Evolutionary conservation across 2,329 filamentous ascomycete genomes (phyloP).

Genomic region (Lecanicillium sp.): DNA sequence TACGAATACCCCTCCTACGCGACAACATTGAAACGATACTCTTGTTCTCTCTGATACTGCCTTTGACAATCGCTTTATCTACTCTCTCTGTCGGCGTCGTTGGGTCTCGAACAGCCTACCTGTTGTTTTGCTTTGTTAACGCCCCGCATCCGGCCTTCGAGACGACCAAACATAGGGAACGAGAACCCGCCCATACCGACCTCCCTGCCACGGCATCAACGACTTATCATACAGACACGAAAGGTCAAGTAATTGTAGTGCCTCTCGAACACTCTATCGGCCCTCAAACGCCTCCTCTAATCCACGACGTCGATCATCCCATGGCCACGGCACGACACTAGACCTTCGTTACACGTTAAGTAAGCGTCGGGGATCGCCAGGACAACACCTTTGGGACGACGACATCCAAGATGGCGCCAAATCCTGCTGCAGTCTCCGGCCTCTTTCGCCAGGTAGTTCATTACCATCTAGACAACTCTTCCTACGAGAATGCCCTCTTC

Average conservation of each 20-base stretch:
- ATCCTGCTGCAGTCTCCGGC: conserved; percentile 38
- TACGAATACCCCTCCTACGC: too few relatives aligned
- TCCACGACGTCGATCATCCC: not conserved
- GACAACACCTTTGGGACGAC: conserved; percentile 1
- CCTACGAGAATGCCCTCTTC: conserved; percentile 85
- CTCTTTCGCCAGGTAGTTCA: conserved; percentile 52
- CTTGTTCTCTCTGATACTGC: too few relatives aligned
- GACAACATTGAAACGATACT: too few relatives aligned
- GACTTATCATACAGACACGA: too few relatives aligned
- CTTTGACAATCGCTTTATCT: too few relatives aligned
- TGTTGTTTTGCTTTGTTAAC: conserved; percentile 5
- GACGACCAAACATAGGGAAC: not conserved
- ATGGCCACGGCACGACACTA: conserved; percentile 6
- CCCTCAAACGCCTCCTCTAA: too few relatives aligned
- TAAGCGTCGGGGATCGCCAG: not conserved
- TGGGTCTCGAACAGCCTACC: too few relatives aligned
- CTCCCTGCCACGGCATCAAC: too few relatives aligned
- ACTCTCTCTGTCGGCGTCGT: too few relatives aligned
- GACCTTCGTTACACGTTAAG: not conserved
- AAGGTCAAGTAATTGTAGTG: too few relatives aligned
- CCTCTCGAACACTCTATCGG: too few relatives aligned
- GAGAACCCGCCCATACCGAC: too few relatives aligned
- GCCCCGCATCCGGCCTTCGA: conserved; percentile 4
- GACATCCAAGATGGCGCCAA: conserved; percentile 40
- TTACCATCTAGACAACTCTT: conserved; percentile 80